Evolutionary conservation across 192 early-diverging fungal species (phyloP), one percentile per base, ranked within the genome.

Genomic region (Entomortierella parvispora): DNA sequence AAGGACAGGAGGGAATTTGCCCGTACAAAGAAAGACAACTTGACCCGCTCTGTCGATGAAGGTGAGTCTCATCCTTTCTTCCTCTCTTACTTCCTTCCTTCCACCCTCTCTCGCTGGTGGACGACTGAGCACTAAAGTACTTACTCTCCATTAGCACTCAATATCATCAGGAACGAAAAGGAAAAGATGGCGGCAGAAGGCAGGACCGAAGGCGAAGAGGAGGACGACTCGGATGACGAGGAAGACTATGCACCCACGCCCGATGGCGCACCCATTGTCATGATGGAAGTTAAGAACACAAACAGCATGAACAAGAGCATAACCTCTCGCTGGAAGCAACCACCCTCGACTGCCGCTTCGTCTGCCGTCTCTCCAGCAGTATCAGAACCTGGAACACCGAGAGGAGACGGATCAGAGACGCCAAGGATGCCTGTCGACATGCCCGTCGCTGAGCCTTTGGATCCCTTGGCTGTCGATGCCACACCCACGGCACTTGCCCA

Each of bases 241-340:
- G 65, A 77, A 46, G 74, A 77, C 34, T 68, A 77, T 53, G 54
- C 60, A 18, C 42, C 60, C 23, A 28, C 65, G 15, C 32, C 74
- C 18, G 74, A 77, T 6, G 74, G 74, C 29, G 31, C 55, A 1
- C 74, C 74, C 29, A 66, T 81, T 29, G 59, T 58, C 6, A 69
- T 81, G 80, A 81, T 83, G 71, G 66, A 78, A 31, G 53, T 81
- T 42, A 79, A 84, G 66, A 80, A 86, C 28, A 82, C 72, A 31
- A 88, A 88, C 63, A 76, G 77, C 22, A 88, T 88, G 87, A 88
- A 88, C 58, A 85, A 88, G 52, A 84, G 66, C 55, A 77, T 88
- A 10, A 88, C 84, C 4, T 80, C 64, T 40, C 58, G 83, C 40
- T 88, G 87, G 87, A 84, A 83, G 34, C 72, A 72, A 20, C 50